These are phyloP conservation scores for Cyclanthera cordifolia DNA, from an alignment of 306 rosid species.

Conservation along the genomic window DNA sequence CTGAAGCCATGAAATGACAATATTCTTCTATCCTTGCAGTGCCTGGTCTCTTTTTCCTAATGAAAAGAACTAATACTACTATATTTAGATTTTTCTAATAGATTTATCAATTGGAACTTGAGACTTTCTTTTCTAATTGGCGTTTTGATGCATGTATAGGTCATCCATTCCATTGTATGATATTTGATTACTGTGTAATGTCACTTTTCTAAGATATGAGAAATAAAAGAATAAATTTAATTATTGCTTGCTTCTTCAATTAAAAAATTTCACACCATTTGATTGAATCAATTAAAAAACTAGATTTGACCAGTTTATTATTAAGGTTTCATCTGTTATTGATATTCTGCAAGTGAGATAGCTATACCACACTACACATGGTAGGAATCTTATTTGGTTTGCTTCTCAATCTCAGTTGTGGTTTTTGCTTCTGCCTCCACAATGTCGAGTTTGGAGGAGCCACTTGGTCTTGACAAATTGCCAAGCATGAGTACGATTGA, in stretches of 20 bases:
- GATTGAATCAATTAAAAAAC: not conserved
- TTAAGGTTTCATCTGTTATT: not conserved
- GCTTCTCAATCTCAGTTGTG: constrained; percentile 31
- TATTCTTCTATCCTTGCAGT: not conserved
- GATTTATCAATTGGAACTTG: not conserved
- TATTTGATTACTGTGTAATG: not conserved
- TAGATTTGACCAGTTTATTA: not conserved
- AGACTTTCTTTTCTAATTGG: not conserved
- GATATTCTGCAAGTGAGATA: not conserved
- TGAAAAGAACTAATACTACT: not conserved
- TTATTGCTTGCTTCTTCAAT: not conserved
- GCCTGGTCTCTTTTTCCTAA: too few relatives aligned
- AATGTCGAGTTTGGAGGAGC: constrained; percentile 93
- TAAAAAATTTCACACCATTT: not conserved
- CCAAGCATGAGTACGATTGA: constrained; percentile 75
- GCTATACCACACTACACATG: not conserved
- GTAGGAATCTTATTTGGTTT: not conserved
- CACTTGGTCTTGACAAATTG: constrained; percentile 76
- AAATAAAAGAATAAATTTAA: not conserved
- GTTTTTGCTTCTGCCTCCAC: constrained; percentile 19
- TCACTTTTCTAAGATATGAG: not conserved
- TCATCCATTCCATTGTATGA: not conserved
- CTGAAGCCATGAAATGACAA: not conserved
- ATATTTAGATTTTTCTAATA: not conserved
- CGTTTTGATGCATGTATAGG: not conserved